Conservation (phyloP, 2,329 filamentous ascomycete species). For the Talaromyces sp. region DNA sequence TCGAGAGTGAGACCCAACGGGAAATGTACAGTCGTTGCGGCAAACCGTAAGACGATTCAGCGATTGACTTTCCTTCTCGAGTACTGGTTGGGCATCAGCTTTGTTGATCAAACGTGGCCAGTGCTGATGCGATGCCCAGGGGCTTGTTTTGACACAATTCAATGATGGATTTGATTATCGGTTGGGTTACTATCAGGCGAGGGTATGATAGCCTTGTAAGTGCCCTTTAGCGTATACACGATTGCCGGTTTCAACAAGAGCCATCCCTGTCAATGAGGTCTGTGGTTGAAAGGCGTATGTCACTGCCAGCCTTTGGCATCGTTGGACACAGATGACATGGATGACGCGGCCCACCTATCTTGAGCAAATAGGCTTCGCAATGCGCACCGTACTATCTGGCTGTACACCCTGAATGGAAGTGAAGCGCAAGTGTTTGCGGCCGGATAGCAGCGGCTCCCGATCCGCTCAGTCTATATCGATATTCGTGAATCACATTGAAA, state of each 20-base stretch:
- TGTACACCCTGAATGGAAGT: neutral
- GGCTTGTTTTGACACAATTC: neutral
- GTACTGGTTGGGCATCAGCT: constrained; percentile 7
- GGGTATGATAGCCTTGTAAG: neutral
- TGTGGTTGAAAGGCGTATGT: neutral
- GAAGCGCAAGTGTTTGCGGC: neutral
- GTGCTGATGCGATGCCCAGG: neutral
- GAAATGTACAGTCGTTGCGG: neutral
- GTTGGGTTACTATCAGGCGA: neutral
- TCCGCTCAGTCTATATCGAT: neutral
- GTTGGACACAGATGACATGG: neutral
- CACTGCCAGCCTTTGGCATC: neutral
- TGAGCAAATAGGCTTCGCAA: neutral
- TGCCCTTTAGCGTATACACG: constrained; percentile 3
- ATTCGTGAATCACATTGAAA: neutral
- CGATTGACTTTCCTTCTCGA: constrained; percentile 9
- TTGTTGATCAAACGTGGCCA: constrained; percentile 2
- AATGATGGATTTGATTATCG: neutral
- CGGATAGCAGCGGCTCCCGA: constrained; percentile 1
- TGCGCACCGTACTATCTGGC: neutral
- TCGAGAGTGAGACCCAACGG: neutral
- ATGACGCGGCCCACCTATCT: neutral
- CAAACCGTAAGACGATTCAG: neutral
- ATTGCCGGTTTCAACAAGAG: constrained; percentile 5
- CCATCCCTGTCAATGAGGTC: constrained; percentile 11